These are phyloP conservation scores for Psilocybe sp. DNA, from an alignment of 768 basidiomycete species.

Conservation along the genomic window DNA sequence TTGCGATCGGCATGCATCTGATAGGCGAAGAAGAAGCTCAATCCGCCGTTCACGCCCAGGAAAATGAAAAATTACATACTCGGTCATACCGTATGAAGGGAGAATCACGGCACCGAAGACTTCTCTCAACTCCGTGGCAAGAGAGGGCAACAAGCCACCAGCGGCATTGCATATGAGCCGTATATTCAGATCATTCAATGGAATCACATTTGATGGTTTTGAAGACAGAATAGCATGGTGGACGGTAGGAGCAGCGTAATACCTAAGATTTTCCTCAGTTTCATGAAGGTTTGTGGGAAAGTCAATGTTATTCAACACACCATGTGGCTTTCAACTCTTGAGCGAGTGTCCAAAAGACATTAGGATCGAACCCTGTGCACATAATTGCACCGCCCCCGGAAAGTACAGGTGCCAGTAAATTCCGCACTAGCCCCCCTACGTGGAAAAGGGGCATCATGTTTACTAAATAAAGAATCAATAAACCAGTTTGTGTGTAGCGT, in stretches of 20 bases:
- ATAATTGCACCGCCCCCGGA: constrained; percentile 56
- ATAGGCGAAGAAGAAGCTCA: constrained; percentile 2
- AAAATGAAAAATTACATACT: constrained; percentile 25
- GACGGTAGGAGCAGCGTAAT: constrained; percentile 48
- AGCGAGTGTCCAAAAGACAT: constrained; percentile 45
- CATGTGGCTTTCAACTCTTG: constrained; percentile 41
- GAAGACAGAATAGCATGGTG: constrained; percentile 47
- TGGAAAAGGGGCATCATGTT: constrained; percentile 59
- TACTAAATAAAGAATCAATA: constrained; percentile 20
- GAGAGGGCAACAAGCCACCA: constrained; percentile 50
- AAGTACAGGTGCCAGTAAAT: constrained; percentile 53
- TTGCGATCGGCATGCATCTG: constrained; percentile 50
- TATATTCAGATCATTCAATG: constrained; percentile 33
- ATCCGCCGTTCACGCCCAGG: neutral
- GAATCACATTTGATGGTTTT: constrained; percentile 27
- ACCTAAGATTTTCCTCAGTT: constrained; percentile 27
- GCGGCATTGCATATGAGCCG: constrained; percentile 51
- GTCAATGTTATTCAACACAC: constrained; percentile 30
- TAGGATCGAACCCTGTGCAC: constrained; percentile 52
- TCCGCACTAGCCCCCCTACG: constrained; percentile 59
- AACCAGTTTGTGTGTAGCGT: neutral
- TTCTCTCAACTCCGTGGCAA: constrained; percentile 44
- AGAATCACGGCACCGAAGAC: constrained; percentile 53
- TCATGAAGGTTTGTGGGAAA: neutral
- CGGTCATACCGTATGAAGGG: constrained; percentile 61